Conservation (phyloP, 78 protist species). For the Capsaspora owczarzaki region DNA sequence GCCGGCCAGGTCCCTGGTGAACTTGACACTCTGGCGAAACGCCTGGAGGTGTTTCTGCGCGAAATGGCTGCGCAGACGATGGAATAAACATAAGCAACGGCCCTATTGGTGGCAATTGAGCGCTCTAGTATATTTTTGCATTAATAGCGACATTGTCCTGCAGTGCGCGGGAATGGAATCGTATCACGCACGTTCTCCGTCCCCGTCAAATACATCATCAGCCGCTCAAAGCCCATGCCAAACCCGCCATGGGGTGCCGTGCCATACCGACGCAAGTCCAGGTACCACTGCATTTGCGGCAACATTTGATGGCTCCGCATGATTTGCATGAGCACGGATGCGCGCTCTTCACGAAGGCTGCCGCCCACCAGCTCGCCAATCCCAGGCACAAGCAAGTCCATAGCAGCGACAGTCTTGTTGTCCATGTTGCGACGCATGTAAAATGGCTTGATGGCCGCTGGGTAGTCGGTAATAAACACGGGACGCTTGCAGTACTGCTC, state of each 20-base stretch:
- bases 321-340: slow-evolving; percentile 8
- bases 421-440: slow-evolving; percentile 54
- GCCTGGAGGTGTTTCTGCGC: too few relatives aligned
- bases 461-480: slow-evolving; percentile 22
- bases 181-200: slow-evolving; percentile 49
- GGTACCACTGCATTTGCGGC: slow-evolving; percentile 12
- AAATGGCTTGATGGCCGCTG: slow-evolving; percentile 45
- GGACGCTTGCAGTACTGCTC: slow-evolving; percentile 15
- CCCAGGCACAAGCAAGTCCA: slow-evolving; percentile 67
- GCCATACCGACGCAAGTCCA: slow-evolving; percentile 59
- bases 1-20: too few relatives aligned
- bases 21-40: too few relatives aligned
- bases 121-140: too few relatives aligned
- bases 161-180: slow-evolving; percentile 49
- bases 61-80: too few relatives aligned
- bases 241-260: slow-evolving; percentile 56
- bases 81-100: too few relatives aligned
- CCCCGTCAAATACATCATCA: slow-evolving; percentile 44
- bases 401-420: slow-evolving; percentile 29
- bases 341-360: slow-evolving; percentile 53
- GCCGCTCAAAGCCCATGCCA: slow-evolving; percentile 68
- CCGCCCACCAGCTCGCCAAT: slow-evolving; percentile 80
- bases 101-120: too few relatives aligned
- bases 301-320: too few relatives aligned
- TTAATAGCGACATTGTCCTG: background rate